Percentiles rank a stretch among this genome's conserved stretches.
These are phyloP conservation scores for Ustilago cynodontis DNA, from an alignment of 1,284 basidiomycete genomes.

Conservation along the genomic window DNA sequence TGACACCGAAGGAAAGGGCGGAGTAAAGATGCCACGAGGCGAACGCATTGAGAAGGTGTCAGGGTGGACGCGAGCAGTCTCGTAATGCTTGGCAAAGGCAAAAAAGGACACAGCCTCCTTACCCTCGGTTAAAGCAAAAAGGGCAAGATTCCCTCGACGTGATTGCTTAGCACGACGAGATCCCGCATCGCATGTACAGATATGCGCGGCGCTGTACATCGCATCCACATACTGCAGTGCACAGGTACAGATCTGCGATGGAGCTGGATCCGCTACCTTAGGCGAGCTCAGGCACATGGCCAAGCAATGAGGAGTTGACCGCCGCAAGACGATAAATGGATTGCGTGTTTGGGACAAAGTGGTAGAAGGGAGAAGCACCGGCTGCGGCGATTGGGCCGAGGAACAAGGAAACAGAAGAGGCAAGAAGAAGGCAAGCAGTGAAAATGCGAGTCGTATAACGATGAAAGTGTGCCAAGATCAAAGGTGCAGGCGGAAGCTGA, in stretches of 20 bases:
- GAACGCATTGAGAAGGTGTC: not conserved
- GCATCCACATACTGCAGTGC: not conserved
- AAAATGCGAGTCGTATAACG: no score
- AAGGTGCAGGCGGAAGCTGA: not conserved
- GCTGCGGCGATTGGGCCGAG: not conserved
- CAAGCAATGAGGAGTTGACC: constrained; percentile 4
- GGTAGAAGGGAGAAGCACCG: not conserved
- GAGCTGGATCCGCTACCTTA: constrained; percentile 3
- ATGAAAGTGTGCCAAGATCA: not conserved
- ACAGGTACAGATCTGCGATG: constrained; percentile 3
- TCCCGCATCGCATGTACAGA: constrained; percentile 1
- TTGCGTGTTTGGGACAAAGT: not conserved
- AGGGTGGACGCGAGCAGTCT: constrained; percentile 4
- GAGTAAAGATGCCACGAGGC: constrained; percentile 28
- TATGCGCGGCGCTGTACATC: not conserved
- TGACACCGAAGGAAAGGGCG: constrained; percentile 3
- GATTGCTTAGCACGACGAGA: not conserved
- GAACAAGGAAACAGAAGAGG: not conserved
- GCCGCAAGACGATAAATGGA: not conserved
- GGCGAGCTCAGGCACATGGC: constrained; percentile 5
- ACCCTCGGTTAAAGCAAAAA: constrained; percentile 22
- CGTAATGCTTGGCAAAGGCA: constrained; percentile 20
- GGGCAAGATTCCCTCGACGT: not conserved
- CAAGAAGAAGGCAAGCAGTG: no score
- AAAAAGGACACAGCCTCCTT: constrained; percentile 18